A percentile compares a stretch with the other conserved stretches of the same genome.
These are phyloP conservation scores for Aureobasidium pullulans DNA, from an alignment of 2,329 filamentous ascomycete species.

Conservation along the genomic window DNA sequence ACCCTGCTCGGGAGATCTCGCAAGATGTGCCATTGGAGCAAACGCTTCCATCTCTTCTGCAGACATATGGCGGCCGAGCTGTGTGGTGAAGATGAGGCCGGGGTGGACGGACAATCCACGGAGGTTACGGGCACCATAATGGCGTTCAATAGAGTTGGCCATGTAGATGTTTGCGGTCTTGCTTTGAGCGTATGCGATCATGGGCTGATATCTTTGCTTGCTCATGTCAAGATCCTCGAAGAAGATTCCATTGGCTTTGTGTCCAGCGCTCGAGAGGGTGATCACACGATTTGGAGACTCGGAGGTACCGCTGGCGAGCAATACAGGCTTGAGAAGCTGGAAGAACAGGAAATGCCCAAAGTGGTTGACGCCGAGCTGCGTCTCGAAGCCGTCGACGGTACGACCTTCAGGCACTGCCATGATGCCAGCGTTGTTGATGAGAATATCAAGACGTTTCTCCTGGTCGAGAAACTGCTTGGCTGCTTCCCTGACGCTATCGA, in stretches of 20 bases:
- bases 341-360: constrained; percentile 49
- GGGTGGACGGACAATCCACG: constrained; percentile 42
- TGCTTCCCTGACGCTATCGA: constrained; percentile 26
- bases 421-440: constrained; percentile 42
- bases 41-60: constrained; percentile 16
- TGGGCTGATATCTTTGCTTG: constrained; percentile 19
- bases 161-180: constrained; percentile 49
- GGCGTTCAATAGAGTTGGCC: constrained; percentile 46
- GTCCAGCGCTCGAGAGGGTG: constrained; percentile 37
- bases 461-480: constrained; percentile 26
- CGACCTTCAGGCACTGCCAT: constrained; percentile 31
- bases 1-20: constrained; percentile 34
- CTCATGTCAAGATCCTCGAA: constrained; percentile 29
- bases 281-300: constrained; percentile 42
- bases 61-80: constrained; percentile 14
- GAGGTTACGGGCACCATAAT: constrained; percentile 38
- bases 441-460: constrained; percentile 30
- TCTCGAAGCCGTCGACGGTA: constrained; percentile 43
- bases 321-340: constrained; percentile 39
- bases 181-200: constrained; percentile 38
- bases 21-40: neutral
- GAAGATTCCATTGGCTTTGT: constrained; percentile 9
- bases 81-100: constrained; percentile 32
- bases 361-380: constrained; percentile 48
- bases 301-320: constrained; percentile 34